Base-by-base conservation (phyloP, 805 yeast genomes). In the Candida dendrica region DNA sequence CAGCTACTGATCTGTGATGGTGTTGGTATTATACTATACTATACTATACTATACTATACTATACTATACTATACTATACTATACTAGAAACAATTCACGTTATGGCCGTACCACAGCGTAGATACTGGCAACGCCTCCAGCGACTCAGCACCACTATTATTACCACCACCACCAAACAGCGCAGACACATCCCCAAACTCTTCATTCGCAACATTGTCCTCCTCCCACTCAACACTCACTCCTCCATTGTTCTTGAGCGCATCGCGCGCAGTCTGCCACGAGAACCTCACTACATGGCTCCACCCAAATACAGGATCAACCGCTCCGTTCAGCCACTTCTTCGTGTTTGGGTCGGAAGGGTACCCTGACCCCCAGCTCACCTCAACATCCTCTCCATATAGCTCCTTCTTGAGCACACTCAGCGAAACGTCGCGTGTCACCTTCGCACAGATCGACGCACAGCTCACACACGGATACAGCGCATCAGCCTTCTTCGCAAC, bases 401-500 rank as follows among this genome's bases (percentile, higher is more conserved):
- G 34, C 43, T 59, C 47, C 41, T 57, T 47, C 38, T 61, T 61
- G 47, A 54, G 65, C 49, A 59, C 53, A 29, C 63, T 49, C 46
- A 84, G 62, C 34, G 75, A 71, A 37, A 75, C 61, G 59, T 93
- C 99, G 56, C 99, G 74, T 0, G 98, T 89, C 6, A 93, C 98
- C 58, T 93, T 93, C 9, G 99, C 99, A 37, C 90, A 90, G 38
- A 93, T 86, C 17, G 95, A 84, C 0, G 98, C 99, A 1, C 95
- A 85, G 58, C 95, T 84, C 7, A 93, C 99, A 42, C 88, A 80
- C 1, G 98, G 96, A 58, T 73, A 93, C 16, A 88, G 58, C 16
- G 96, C 80, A 66, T 93, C 99, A 0, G 98, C 98, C 58, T 93
- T 93, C 57, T 93, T 93, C 8, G 95, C 77, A 6, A 93, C 98